Evolutionary conservation across 1,139 yeast genomes (phyloP).

Genomic region (Tardiomyces digboiensis): DNA sequence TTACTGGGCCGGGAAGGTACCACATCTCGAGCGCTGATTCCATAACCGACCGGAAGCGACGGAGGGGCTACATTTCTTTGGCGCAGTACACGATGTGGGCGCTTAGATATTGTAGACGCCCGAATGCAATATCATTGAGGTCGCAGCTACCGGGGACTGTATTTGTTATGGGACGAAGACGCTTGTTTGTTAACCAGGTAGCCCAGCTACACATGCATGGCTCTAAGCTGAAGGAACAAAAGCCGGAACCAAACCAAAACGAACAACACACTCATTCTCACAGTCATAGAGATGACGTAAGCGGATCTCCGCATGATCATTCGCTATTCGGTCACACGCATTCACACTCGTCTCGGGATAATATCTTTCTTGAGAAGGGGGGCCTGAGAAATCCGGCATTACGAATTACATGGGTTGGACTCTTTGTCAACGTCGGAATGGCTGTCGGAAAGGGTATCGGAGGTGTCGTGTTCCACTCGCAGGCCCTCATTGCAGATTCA

Average conservation of each 20-base stretch:
- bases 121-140: background rate
- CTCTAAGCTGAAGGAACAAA: background rate
- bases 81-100: background rate
- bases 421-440: slow-evolving; percentile 73
- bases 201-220: background rate
- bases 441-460: slow-evolving; percentile 83
- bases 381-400: slow-evolving; percentile 63
- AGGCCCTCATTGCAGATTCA: slow-evolving; percentile 89
- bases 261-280: background rate
- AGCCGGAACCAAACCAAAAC: background rate
- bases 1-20: no score
- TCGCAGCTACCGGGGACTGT: background rate
- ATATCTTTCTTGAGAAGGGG: slow-evolving; percentile 13
- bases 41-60: no score
- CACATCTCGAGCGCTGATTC: no score
- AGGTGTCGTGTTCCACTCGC: slow-evolving; percentile 89
- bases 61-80: no score
- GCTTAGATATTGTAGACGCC: background rate
- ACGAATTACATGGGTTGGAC: slow-evolving; percentile 87
- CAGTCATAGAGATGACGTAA: background rate
- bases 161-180: background rate
- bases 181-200: background rate
- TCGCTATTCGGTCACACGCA: slow-evolving; percentile 19
- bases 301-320: background rate
- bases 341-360: slow-evolving; percentile 18